Evolutionary conservation across 2,329 filamentous ascomycete species (phyloP).

Genomic region (Calonectria pseudoreteaudii): DNA sequence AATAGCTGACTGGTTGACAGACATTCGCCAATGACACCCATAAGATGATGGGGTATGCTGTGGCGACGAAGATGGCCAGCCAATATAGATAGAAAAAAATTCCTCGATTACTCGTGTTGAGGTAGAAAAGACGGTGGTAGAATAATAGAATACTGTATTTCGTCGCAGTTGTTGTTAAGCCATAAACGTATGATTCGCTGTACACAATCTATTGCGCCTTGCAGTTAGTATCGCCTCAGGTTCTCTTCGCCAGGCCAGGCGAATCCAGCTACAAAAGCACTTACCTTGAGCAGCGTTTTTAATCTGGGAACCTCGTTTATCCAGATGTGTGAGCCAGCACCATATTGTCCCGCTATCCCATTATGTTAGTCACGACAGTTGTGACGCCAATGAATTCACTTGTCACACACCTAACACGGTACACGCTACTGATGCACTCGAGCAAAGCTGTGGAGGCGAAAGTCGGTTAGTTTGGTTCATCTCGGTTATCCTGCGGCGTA

Average conservation of each 20-base stretch:
- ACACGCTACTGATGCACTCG: slow-evolving; percentile 7
- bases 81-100: slow-evolving; percentile 17
- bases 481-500: background rate
- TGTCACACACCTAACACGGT: slow-evolving; percentile 4
- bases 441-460: background rate
- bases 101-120: background rate
- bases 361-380: background rate
- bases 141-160: slow-evolving; percentile 26
- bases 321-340: slow-evolving; percentile 27
- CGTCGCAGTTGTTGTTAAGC: slow-evolving; percentile 17
- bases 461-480: background rate
- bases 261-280: background rate
- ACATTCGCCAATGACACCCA: slow-evolving; percentile 21
- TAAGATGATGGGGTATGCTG: slow-evolving; percentile 7
- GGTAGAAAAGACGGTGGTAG: slow-evolving; percentile 24
- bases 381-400: background rate
- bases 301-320: background rate
- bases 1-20: slow-evolving; percentile 22
- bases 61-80: slow-evolving; percentile 2
- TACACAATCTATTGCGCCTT: slow-evolving; percentile 1
- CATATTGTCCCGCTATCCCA: slow-evolving; percentile 6
- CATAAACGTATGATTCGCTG: slow-evolving; percentile 19
- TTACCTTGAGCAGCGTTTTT: slow-evolving; percentile 23
- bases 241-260: background rate
- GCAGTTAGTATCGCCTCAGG: background rate